Base-by-base conservation (phyloP, 306 rosid genomes). In the Prunus campanulata region DNA sequence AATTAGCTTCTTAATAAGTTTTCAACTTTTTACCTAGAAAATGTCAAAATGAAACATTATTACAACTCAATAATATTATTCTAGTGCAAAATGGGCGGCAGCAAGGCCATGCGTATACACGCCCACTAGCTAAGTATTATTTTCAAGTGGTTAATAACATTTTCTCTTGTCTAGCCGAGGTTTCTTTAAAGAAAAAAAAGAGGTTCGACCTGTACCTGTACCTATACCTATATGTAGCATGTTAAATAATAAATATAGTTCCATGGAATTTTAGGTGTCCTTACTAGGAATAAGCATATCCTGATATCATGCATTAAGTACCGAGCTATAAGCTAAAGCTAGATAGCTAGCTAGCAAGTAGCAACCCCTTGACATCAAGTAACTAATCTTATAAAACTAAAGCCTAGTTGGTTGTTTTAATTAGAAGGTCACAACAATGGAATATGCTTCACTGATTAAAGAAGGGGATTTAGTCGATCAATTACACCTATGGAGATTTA, bases 361-460 rank as follows among this genome's bases (percentile, higher is more conserved):
- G 42, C 62, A 20, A 10, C 29, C 20, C 39, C 9, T 60, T 60
- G 39, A 60, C 50, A 13, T n/a, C 30, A 52, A 19, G 63, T 71
- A 71, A 29, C 52, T 18, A 30, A 5, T 70, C 24, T 56, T 56
- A 59, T 9, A 56, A 27, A 57, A 62, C 16, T 32, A 18, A 61
- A 16, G 48, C 25, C 48, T 64, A 5, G 7, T 32, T 64, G n/a
- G 29, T 52, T 54, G 29, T 24, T 8, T 19, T 20, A 19, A 29
- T 30, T 70, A 30, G 2, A 51, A 70, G 62, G 68, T 64, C 47
- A n/a, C 63, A 19, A 54, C 56, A 35, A 35, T 35, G 42, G 49
- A 60, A 54, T 12, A 11, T 55, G 52, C 19, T 71, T 32, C 52
- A 55, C 65, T 71, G 39, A 12, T 71, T 71, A 71, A n/a, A 42